These are phyloP conservation scores for Xerocomus nothofagi DNA, from an alignment of 1,284 basidiomycete species.

Conservation along the genomic window DNA sequence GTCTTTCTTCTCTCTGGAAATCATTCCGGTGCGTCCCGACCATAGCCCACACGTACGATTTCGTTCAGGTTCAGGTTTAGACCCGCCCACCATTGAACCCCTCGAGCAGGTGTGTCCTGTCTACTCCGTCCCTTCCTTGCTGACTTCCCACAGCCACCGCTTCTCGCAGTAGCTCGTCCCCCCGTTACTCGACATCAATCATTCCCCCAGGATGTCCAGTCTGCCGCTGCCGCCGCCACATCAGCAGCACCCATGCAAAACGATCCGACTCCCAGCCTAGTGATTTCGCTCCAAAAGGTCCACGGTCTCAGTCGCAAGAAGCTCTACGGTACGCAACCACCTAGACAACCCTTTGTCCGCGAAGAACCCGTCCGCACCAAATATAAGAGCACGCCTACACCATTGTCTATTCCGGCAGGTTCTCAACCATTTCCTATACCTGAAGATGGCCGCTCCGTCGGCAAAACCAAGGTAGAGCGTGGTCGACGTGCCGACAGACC, in stretches of 20 bases:
- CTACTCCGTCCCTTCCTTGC: not conserved
- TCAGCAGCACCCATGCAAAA: constrained; percentile 5
- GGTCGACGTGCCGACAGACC: constrained; percentile 26
- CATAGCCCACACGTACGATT: not conserved
- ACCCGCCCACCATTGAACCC: constrained; percentile 1
- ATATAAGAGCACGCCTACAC: constrained; percentile 34
- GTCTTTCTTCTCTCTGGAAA: constrained; percentile 38
- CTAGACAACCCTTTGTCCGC: constrained; percentile 51
- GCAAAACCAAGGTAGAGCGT: constrained; percentile 28
- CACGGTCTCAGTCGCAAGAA: constrained; percentile 66
- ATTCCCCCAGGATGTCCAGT: constrained; percentile 30
- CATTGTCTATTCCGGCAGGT: constrained; percentile 35
- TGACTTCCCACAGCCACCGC: constrained; percentile 16
- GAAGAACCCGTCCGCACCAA: constrained; percentile 41
- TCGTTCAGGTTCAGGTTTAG: not conserved
- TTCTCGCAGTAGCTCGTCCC: constrained; percentile 24
- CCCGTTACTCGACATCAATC: constrained; percentile 33
- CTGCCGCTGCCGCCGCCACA: not conserved
- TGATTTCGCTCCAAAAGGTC: constrained; percentile 54
- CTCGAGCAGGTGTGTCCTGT: constrained; percentile 18
- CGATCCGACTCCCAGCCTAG: constrained; percentile 41
- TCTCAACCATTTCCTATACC: constrained; percentile 26
- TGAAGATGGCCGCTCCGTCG: constrained; percentile 23
- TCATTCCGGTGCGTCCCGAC: constrained; percentile 12
- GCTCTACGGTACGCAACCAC: constrained; percentile 52